phyloP scores from a whole-genome alignment of 2,329 filamentous ascomycete species.

The Ceratocystis ficicola region DNA sequence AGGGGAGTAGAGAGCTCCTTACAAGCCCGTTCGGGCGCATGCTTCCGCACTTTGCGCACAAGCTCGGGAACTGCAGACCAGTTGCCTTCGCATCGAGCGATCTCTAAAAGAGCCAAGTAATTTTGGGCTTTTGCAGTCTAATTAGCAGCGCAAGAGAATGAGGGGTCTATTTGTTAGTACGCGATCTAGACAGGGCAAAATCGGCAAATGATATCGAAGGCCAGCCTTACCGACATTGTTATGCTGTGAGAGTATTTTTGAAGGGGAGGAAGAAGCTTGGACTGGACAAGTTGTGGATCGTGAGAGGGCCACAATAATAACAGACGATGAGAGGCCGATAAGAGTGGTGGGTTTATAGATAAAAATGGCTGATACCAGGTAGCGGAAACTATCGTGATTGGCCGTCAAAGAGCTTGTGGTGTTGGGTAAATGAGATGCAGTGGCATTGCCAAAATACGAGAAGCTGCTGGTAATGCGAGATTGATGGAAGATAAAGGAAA shows the following conservation, averaged over 20 bases:
- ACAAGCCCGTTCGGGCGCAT: slow-evolving; percentile 79
- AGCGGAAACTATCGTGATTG: neutral
- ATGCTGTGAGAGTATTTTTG: neutral
- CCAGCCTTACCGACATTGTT: slow-evolving; percentile 21
- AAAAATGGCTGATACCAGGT: slow-evolving; percentile 3
- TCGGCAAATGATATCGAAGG: neutral
- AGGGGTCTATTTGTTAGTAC: neutral
- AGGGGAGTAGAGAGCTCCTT: slow-evolving; percentile 30
- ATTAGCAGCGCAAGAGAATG: neutral
- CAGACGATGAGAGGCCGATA: neutral
- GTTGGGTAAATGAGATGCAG: neutral
- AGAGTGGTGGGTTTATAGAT: neutral
- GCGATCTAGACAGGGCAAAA: neutral
- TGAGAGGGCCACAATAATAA: neutral
- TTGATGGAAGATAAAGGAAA: neutral
- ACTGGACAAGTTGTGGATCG: neutral
- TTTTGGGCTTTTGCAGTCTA: slow-evolving; percentile 55
- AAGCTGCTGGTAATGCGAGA: neutral
- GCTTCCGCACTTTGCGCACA: slow-evolving; percentile 85
- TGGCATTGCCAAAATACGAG: slow-evolving; percentile 7
- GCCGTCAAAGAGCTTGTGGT: neutral
- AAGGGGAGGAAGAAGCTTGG: neutral
- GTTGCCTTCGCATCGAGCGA: slow-evolving; percentile 73
- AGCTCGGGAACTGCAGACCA: slow-evolving; percentile 83
- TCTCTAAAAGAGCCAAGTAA: slow-evolving; percentile 73